These are phyloP conservation scores for Escovopsis sp. DNA, from an alignment of 2,329 filamentous ascomycete genomes.

Conservation along the genomic window DNA sequence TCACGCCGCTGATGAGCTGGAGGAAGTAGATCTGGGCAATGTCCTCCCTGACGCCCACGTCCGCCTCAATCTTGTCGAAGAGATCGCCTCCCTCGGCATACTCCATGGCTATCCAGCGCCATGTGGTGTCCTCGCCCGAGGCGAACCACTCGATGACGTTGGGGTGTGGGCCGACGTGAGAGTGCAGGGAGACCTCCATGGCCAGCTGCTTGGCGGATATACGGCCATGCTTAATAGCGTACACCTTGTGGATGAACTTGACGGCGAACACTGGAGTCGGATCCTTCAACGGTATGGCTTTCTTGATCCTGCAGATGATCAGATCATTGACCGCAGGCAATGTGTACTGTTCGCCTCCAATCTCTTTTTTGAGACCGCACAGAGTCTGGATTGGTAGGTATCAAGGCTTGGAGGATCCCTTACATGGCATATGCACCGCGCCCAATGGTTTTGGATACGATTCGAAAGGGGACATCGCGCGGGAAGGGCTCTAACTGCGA, in stretches of 20 bases:
- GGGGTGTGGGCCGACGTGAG: slow-evolving; percentile 72
- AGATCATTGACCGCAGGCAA: no score
- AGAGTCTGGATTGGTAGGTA: not conserved
- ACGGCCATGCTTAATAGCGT: slow-evolving; percentile 77
- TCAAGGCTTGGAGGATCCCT: slow-evolving; percentile 13
- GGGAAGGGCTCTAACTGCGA: slow-evolving; percentile 85
- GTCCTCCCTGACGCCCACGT: slow-evolving; percentile 85
- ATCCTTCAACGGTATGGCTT: slow-evolving; percentile 62
- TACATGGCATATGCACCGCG: slow-evolving; percentile 96
- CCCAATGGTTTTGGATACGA: slow-evolving; percentile 93
- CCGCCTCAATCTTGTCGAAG: slow-evolving; percentile 98
- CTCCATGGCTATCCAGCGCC: slow-evolving; percentile 99
- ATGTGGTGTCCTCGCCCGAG: slow-evolving; percentile 68
- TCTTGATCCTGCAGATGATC: slow-evolving; percentile 57
- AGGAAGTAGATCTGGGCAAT: slow-evolving; percentile 94
- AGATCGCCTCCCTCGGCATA: slow-evolving; percentile 88
- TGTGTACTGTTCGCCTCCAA: no score
- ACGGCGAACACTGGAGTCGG: slow-evolving; percentile 77
- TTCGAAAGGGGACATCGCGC: slow-evolving; percentile 72
- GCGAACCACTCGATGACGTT: slow-evolving; percentile 92
- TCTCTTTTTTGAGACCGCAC: not conserved
- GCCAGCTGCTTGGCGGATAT: slow-evolving; percentile 79
- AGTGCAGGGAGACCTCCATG: slow-evolving; percentile 84
- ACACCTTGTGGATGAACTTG: slow-evolving; percentile 97
- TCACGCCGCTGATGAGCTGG: slow-evolving; percentile 78